Evolutionary conservation across 768 basidiomycete genomes (phyloP).

Genomic region (Dioszegia aurantiaca): DNA sequence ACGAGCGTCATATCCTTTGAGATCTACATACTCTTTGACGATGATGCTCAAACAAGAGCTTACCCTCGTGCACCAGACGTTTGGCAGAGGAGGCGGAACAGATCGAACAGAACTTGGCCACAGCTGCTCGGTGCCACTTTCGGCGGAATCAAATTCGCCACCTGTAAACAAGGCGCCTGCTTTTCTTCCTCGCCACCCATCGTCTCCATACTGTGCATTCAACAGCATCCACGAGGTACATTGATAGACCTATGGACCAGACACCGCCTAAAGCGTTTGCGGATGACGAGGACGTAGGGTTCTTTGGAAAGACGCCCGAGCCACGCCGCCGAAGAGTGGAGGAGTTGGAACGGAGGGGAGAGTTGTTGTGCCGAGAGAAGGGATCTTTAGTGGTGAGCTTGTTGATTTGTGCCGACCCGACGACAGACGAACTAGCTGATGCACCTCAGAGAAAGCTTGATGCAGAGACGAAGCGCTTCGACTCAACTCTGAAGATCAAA

Average conservation of each 20-base stretch:
- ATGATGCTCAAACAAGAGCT: too few species aligned
- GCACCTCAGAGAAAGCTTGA: constrained; percentile 24
- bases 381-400: constrained; percentile 10
- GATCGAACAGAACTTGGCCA: too few species aligned
- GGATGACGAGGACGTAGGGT: constrained; percentile 2
- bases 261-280: constrained; percentile 6
- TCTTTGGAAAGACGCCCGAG: constrained; percentile 12
- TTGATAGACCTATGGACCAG: background rate
- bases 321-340: background rate
- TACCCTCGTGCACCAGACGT: too few species aligned
- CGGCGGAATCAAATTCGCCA: constrained; percentile 11
- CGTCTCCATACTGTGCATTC: background rate
- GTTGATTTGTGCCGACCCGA: background rate
- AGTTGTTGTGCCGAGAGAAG: constrained; percentile 11
- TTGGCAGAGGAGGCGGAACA: too few species aligned
- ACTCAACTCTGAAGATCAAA: constrained; percentile 12
- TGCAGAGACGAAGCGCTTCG: constrained; percentile 20
- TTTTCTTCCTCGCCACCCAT: background rate
- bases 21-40: too few species aligned
- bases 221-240: background rate
- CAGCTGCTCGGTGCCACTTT: background rate
- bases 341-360: constrained; percentile 1
- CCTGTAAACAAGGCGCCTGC: background rate
- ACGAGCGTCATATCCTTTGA: too few species aligned
- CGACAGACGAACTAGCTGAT: background rate